phyloP scores from a whole-genome alignment of 169 alveolate genomes.

The Plasmodium gonderi region DNA sequence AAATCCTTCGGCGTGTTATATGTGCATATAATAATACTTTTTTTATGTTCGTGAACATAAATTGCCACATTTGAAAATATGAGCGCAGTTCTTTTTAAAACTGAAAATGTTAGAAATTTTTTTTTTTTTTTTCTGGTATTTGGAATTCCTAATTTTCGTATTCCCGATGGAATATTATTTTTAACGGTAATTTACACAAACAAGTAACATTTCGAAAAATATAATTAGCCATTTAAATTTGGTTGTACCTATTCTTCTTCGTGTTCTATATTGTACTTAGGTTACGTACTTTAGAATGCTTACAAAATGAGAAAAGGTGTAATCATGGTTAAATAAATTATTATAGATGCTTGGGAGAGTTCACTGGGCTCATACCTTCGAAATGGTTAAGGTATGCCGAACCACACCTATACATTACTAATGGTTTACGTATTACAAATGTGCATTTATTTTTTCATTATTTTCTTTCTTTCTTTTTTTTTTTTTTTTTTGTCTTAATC shows the following conservation, averaged over 20 bases:
- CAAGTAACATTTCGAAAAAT: not conserved
- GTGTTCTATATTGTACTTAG: not conserved
- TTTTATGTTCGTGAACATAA: too few species aligned
- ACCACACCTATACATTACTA: too few species aligned
- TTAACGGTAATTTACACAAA: not conserved
- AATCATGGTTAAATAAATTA: not conserved
- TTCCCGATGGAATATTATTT: not conserved
- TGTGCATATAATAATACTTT: too few species aligned
- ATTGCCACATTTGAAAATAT: too few species aligned
- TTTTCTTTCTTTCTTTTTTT: not conserved
- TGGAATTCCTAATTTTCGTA: not conserved
- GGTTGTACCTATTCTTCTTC: not conserved
- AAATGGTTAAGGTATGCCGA: too few species aligned
- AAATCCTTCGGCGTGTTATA: too few species aligned
- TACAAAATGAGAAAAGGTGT: not conserved
- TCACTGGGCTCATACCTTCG: too few species aligned
- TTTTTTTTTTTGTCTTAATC: not conserved
- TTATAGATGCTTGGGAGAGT: too few species aligned
- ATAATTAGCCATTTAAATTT: not conserved
- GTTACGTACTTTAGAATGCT: not conserved
- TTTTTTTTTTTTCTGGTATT: not conserved
- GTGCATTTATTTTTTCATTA: too few species aligned
- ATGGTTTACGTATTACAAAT: too few species aligned
- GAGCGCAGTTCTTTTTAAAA: too few species aligned
- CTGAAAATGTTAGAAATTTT: too few species aligned